Base-by-base conservation (phyloP, 495 filamentous ascomycete species). In the Penicillium tannophilum region DNA sequence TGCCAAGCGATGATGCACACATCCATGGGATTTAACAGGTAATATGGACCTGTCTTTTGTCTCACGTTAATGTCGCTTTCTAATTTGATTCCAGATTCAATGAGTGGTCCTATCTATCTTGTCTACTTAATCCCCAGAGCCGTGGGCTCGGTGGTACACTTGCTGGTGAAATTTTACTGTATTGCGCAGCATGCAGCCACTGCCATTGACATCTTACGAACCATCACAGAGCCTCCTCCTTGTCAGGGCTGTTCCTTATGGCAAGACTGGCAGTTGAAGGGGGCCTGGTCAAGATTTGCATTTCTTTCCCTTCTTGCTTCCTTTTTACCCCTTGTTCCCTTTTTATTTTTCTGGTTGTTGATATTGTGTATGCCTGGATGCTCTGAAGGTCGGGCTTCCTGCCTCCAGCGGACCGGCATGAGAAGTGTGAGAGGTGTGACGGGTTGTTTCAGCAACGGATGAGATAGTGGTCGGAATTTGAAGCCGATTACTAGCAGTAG, bases 231-330 rank as follows among this genome's bases (percentile, higher is more conserved):
- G 58, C 52, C 42, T 28, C 36, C 19, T 50, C 36, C 39, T 52
- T 36, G 52, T 23, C n/a, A 26, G 20, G 20, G 26, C 47, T 26
- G 33, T 42, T 10, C 12, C 50, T 28, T 28, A 48, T 48, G 52
- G 53, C 28, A 35, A 31, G 26, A 20, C 35, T 31, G 46, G 48
- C 23, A 42, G 39, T 17, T 42, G 14, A 17, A 20, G 24, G 42
- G 43, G 16, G 17, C 4, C 42, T 31, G 42, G 20, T 61, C 20
- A 51, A 42, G 39, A 53, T 55, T 54, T 44, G 35, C 33, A 43
- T 33, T 50, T 58, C 30, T 46, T 61, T 54, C 46, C 51, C 55
- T 60, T 44, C 44, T 41, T 54, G 48, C 48, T 48, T 44, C 56
- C 56, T 46, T 36, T 46, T 33, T 54, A 36, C 39, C 47, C 31